Conservation (phyloP, 2,329 filamentous ascomycete species). For the Colletotrichum tropicale region DNA sequence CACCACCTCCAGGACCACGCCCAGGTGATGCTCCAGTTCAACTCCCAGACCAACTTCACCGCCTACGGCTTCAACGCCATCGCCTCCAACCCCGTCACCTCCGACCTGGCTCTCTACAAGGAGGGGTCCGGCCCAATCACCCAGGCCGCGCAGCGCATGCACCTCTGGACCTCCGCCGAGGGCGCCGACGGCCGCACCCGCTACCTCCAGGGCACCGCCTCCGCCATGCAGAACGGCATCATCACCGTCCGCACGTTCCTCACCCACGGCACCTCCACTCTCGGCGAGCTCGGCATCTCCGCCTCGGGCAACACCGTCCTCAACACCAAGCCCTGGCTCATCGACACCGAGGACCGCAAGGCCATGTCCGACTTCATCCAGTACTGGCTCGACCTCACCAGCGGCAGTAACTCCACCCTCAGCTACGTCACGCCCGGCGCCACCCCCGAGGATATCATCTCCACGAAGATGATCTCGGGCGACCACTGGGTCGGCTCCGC, state of each 20-base stretch:
- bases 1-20: conserved; percentile 62
- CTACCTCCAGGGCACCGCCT: conserved; percentile 28
- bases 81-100: conserved; percentile 4
- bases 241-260: conserved; percentile 24
- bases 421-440: conserved; percentile 8
- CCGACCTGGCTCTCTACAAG: conserved; percentile 23
- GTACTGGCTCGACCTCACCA: conserved; percentile 17
- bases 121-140: conserved; percentile 25
- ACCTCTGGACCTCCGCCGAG: conserved; percentile 26
- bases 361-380: conserved; percentile 19
- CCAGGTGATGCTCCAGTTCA: conserved; percentile 23
- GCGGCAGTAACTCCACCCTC: conserved; percentile 13
- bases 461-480: conserved; percentile 9
- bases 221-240: conserved; percentile 18
- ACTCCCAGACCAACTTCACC: conserved; percentile 18
- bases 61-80: conserved; percentile 20
- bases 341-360: conserved; percentile 24
- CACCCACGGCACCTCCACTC: conserved; percentile 27
- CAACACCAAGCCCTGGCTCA: conserved; percentile 24
- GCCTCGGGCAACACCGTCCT: conserved; percentile 25
- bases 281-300: conserved; percentile 26
- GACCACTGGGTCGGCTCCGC: conserved; percentile 21
- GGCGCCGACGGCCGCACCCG: conserved; percentile 25
- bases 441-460: conserved; percentile 13
- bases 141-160: conserved; percentile 26